Percentiles rank a stretch among this genome's conserved stretches.
These are phyloP conservation scores for Gleditsia sinensis DNA, from an alignment of 306 rosid species.

Conservation along the genomic window DNA sequence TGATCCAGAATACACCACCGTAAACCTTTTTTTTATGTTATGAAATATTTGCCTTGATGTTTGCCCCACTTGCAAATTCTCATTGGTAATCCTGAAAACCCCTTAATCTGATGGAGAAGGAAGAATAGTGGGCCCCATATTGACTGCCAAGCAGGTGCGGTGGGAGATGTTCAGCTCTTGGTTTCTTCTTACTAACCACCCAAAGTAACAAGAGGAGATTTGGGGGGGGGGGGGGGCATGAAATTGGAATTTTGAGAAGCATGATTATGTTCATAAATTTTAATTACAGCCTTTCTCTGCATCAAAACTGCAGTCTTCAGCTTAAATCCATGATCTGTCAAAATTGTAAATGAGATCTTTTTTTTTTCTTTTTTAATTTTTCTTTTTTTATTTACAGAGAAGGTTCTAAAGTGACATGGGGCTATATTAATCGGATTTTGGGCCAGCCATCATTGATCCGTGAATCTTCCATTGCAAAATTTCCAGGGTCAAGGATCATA, in stretches of 20 bases:
- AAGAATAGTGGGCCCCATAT: background rate
- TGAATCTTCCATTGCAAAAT: constrained; percentile 87
- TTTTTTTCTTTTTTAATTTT: constrained; percentile 24
- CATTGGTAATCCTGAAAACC: background rate
- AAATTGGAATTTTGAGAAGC: background rate
- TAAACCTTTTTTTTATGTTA: background rate
- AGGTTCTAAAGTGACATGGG: constrained; percentile 96
- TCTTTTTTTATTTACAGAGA: constrained; percentile 59
- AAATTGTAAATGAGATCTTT: constrained; percentile 31
- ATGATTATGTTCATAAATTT: background rate
- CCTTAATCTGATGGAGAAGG: background rate
- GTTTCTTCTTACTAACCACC: background rate
- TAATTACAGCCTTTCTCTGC: background rate
- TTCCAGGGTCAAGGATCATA: constrained; percentile 81
- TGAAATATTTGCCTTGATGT: constrained; percentile 16
- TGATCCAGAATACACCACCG: background rate
- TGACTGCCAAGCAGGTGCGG: constrained; percentile 11
- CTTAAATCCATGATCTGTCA: constrained; percentile 1
- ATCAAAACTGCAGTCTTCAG: background rate
- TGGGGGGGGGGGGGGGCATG: background rate
- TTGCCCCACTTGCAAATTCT: constrained; percentile 14
- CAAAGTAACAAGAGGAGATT: too few relatives aligned
- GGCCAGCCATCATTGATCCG: constrained; percentile 99
- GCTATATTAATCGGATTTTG: constrained; percentile 89
- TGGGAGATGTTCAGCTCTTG: constrained; percentile 3